Base-by-base conservation (phyloP, 2,329 filamentous ascomycete genomes). In the Xylariaceae sp. region DNA sequence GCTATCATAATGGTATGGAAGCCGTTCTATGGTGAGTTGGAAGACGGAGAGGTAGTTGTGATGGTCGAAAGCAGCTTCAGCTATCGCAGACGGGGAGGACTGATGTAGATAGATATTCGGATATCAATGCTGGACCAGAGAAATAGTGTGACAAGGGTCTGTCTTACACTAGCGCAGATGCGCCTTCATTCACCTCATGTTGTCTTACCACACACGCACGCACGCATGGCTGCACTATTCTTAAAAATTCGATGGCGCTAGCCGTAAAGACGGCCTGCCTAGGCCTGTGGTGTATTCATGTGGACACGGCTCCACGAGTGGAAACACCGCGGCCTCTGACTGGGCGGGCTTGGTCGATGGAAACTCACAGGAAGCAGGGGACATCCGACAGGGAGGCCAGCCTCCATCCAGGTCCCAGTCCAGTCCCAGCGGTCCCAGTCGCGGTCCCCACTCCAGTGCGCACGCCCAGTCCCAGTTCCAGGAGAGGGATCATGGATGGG, bases 201-300 rank as follows among this genome's bases (percentile, higher is more conserved):
- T 51, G 52, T 53, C 47, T 49, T 55, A 56, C 56, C 64, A 68
- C 65, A 65, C 67, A 64, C 66, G 65, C 63, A 64, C 66, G 64
- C 68, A 65, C 68, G 65, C 63, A 69, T 63, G 63, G 65, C 67
- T 67, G 66, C 67, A 67, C 71, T 72, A 72, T 72, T 71, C 69
- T 72, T 71, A 69, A 64, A 61, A 69, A 68, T 66, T 72, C 65
- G 67, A 67, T 68, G 66, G 68, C 69, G 69, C 69, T 72, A 70
- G 64, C 64, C 66, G 58, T 64, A 66, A 70, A 66, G 67, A 66
- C 68, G 69, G 64, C 67, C 68, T 67, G 60, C 53, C 57, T 56
- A 56, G 18, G 49, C 30, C 23, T 30, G 23, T 50, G 23, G 18
- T 18, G 18, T 15, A 50, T 60, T 55, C 52, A 58, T 62, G 59